Base-by-base conservation (phyloP, 2,329 filamentous ascomycete genomes). In the Truncatella angustata region DNA sequence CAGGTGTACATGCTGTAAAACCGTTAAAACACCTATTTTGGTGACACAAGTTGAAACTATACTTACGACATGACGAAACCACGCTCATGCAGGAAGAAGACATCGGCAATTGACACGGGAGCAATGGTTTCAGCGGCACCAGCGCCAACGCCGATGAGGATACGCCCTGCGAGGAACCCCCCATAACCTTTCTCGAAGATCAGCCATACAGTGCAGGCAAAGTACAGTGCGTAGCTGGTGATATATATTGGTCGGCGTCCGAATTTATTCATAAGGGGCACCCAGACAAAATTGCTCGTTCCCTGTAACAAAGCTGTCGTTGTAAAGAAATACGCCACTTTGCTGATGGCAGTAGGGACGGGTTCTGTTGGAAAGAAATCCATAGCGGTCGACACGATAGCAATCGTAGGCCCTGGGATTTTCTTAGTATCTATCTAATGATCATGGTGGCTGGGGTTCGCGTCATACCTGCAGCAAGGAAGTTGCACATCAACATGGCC, bases 11-110 rank as follows among this genome's bases (percentile, higher is more conserved):
- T 58, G 9, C 49, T 51, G 30, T 20, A 30, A 14, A 23, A 24
- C 20, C 5, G 21, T 50, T 20, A 50, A 11, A 37, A 24, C 20
- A 28, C 16, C 20, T 4, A 10, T 12, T 12, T 9, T 12, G 10
- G 16, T 3, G 32, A 11, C 10, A 3, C 14, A 23, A 4, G 14
- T 11, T 4, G 24, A n/a, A 7, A 50, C n/a, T 35, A 5, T 4
- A 66, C 72, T 57, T 60, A 73, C 57, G 76, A 73, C 75, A 80
- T 82, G 36, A 78, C 66, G 2, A 70, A 64, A 1, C 78, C 79
- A 48, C 80, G 69, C 58, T 84, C 76, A 54, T 84, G 79, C 14
- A 83, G 65, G 60, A 81, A 83, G 64, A 82, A 83, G 26, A 82
- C 63, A 55, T 83, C 80, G 3, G 60, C 54, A 49, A 61, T 57